Percentiles rank a stretch among this genome's conserved stretches.
Evolutionary conservation across 805 yeast genomes (phyloP).

Genomic region (Ascoidea rubescens): DNA sequence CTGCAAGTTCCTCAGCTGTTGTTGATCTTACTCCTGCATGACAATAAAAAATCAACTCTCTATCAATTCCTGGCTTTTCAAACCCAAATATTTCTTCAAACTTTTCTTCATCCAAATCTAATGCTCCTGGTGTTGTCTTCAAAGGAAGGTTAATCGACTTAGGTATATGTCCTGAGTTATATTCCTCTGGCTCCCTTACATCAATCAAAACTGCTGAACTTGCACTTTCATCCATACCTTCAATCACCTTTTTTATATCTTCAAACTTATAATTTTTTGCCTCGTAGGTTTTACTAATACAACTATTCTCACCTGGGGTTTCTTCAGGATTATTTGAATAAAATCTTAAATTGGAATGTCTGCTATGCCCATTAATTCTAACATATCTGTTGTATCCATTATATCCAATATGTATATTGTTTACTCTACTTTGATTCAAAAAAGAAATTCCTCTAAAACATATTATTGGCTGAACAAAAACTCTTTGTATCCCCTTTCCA

Average conservation of each 20-base stretch:
- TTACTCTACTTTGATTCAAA: no score
- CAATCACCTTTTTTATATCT: slow-evolving; percentile 34
- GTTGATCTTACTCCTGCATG: slow-evolving; percentile 85
- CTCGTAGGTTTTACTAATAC: no score
- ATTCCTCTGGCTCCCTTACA: slow-evolving; percentile 86
- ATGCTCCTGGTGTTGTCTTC: slow-evolving; percentile 85
- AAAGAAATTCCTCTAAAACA: no score
- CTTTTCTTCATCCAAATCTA: slow-evolving; percentile 65
- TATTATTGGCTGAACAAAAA: no score
- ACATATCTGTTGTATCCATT: no score
- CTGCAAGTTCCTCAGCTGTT: slow-evolving; percentile 84
- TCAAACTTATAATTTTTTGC: slow-evolving; percentile 41
- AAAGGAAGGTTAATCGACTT: slow-evolving; percentile 78
- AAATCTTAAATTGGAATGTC: no score
- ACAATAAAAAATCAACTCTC: slow-evolving; percentile 80
- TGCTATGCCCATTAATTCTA: no score
- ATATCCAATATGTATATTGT: no score
- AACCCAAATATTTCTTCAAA: slow-evolving; percentile 74
- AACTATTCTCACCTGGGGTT: no score
- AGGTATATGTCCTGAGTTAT: slow-evolving; percentile 60
- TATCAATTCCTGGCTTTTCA: slow-evolving; percentile 56
- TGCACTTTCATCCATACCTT: slow-evolving; percentile 21
- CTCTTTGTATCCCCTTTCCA: no score
- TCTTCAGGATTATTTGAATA: no score
- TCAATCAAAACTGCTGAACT: slow-evolving; percentile 54